A percentile compares a stretch with the other conserved stretches of the same genome.
phyloP scores from a whole-genome alignment of 192 early-diverging fungal genomes.

The Coemansia sp. region DNA sequence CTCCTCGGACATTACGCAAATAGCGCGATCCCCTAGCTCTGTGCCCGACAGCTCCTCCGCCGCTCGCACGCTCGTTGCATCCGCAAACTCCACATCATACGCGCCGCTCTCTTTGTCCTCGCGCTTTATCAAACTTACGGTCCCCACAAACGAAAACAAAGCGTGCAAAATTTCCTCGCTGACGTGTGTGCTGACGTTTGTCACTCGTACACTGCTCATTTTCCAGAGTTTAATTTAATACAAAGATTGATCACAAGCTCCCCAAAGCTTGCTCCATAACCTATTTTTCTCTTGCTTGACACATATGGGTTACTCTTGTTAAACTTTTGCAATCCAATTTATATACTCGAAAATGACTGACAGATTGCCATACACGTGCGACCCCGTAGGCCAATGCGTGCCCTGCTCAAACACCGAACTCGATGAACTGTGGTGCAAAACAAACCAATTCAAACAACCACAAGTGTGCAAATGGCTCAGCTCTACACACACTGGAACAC shows the following conservation, averaged over 20 bases:
- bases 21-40: slow-evolving; percentile 63
- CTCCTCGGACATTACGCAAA: slow-evolving; percentile 53
- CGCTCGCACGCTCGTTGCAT: slow-evolving; percentile 45
- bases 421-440: slow-evolving; percentile 7
- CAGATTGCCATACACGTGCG: slow-evolving; percentile 20
- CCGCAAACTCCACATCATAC: slow-evolving; percentile 60
- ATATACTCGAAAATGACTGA: too few relatives aligned
- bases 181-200: slow-evolving; percentile 66
- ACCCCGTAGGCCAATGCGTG: slow-evolving; percentile 5
- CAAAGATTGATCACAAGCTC: neutral
- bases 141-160: slow-evolving; percentile 64
- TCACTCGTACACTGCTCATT: slow-evolving; percentile 33
- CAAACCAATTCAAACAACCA: slow-evolving; percentile 39
- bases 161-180: slow-evolving; percentile 54
- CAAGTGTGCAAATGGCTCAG: slow-evolving; percentile 33
- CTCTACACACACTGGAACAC: slow-evolving; percentile 24
- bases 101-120: slow-evolving; percentile 41
- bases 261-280: too few relatives aligned
- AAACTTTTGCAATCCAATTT: too few relatives aligned
- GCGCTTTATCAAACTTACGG: neutral
- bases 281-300: neutral
- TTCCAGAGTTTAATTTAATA: neutral
- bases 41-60: slow-evolving; percentile 68
- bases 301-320: too few relatives aligned
- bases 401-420: slow-evolving; percentile 9